Evolutionary conservation across 2,329 filamentous ascomycete genomes (phyloP), one percentile per base, ranked within the genome.

Genomic region (Ophiocordyceps sinensis): DNA sequence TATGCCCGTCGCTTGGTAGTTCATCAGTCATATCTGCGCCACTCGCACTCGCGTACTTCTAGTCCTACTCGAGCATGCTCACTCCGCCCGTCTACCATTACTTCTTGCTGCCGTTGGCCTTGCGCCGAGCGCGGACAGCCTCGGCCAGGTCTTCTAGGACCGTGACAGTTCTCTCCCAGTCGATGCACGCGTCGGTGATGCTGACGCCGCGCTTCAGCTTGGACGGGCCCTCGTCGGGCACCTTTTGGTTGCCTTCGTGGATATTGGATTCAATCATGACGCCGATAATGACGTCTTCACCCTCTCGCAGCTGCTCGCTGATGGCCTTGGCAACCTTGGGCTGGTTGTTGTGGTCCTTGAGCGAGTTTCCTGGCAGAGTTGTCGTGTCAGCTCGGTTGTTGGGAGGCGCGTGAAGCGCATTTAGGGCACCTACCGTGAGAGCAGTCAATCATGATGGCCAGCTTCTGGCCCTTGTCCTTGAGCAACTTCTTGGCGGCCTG

Each of bases 221-320:
- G 1, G 77, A 61, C 8, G 83, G 82, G 9, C 88, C 89, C 62
- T 93, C 85, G 1, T 79, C 62, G 1, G 87, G 86, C 1, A 94
- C 85, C 69, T 94, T 94, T 58, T 87, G 82, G 70, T 80, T 85
- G 49, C 77, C 75, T 66, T 94, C 91, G 62, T 89, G 79, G 71
- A 96, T 89, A 66, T 96, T 89, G 57, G 86, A 94, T 70, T 98
- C 89, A 53, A 98, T 94, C 89, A 98, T 98, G 57, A 96, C 86
- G 59, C 88, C 91, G 49, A 96, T 76, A 53, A 98, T 94, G 49
- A 77, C 81, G 44, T 77, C 81, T 68, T 98, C 85, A 44, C 89
- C 89, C 49, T 82, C 79, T 40, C 82, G 79, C 48, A 98, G 72
- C 68, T 98, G 89, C 41, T 94, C 85, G 28, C 75, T 82, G 45